These are phyloP conservation scores for Acer negundo DNA, from an alignment of 345 rosid genomes.

Conservation along the genomic window DNA sequence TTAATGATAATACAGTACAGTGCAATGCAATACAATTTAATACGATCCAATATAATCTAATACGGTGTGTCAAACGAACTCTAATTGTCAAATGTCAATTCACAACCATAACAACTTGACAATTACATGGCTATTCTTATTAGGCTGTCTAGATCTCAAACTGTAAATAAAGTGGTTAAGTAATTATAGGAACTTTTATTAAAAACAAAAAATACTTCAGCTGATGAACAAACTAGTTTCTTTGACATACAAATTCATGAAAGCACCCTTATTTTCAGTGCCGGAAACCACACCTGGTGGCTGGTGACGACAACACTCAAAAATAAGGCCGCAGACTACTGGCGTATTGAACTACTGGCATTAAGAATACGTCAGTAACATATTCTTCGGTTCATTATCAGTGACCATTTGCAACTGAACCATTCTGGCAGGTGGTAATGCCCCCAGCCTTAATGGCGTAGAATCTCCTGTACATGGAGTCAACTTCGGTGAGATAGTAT, in stretches of 20 bases:
- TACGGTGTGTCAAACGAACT: no score
- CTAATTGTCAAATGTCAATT: no score
- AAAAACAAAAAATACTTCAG: constrained; percentile 14
- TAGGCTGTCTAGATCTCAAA: no score
- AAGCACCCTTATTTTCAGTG: constrained; percentile 16
- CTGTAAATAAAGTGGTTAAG: no score
- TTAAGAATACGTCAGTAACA: no score
- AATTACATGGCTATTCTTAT: no score
- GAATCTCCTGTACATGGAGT: constrained; percentile 90
- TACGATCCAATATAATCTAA: no score
- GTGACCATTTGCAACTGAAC: constrained; percentile 69
- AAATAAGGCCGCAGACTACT: constrained; percentile 1
- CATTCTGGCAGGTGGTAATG: constrained; percentile 37
- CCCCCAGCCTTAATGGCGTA: constrained; percentile 62
- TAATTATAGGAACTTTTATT: constrained; percentile 13
- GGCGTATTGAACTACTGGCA: constrained; percentile 3
- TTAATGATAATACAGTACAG: no score
- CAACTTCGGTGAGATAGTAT: constrained; percentile 91
- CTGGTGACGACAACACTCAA: neutral
- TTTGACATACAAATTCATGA: constrained; percentile 19
- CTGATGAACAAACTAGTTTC: constrained; percentile 20
- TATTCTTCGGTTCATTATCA: constrained; percentile 23
- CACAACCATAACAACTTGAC: no score
- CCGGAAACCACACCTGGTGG: constrained; percentile 1
- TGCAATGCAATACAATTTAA: no score